Conservation (phyloP, 1,139 yeast genomes). For the Scheffersomyces segobiensis region DNA sequence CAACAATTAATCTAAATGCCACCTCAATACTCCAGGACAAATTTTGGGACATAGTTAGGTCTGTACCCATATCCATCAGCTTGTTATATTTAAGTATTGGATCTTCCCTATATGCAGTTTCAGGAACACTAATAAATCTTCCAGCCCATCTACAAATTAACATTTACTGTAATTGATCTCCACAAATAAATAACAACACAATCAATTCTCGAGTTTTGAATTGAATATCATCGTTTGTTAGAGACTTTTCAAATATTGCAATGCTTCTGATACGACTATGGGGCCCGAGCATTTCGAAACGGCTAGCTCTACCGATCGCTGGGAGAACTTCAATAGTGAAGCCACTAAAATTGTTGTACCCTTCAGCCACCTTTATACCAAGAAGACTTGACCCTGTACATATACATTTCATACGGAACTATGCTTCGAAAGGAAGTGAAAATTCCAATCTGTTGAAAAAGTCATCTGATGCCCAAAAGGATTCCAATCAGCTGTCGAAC, state of each 20-base stretch:
- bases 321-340: not conserved
- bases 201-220: not conserved
- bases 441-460: conserved; percentile 3
- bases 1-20: no score
- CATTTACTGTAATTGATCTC: not conserved
- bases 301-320: not conserved
- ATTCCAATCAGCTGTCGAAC: conserved; percentile 4
- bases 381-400: not conserved
- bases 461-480: conserved; percentile 2
- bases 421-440: not conserved
- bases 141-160: not conserved
- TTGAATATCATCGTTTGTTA: not conserved
- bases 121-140: not conserved
- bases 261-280: not conserved
- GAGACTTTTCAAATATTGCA: not conserved
- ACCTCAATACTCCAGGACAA: no score
- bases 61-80: no score
- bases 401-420: not conserved
- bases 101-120: not conserved
- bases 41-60: no score
- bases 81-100: not conserved
- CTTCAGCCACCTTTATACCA: not conserved
- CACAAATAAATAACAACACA: not conserved
- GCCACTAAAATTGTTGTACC: not conserved
- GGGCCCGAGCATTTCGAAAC: not conserved